Conservation (phyloP, 257 asterid species). For the Salvia hispanica region DNA sequence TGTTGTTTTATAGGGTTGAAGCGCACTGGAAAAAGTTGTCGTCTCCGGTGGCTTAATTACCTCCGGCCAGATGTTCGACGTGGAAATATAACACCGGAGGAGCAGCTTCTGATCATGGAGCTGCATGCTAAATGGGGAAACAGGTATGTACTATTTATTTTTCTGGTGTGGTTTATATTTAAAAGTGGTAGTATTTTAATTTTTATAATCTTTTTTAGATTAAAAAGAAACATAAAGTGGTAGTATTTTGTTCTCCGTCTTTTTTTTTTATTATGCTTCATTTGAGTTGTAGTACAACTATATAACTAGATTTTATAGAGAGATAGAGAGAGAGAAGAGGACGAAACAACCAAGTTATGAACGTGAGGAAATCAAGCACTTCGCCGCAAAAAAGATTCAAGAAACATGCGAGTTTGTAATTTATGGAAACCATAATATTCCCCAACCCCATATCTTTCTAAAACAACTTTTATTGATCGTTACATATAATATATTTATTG, state of each 20-base stretch:
- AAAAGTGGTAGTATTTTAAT: background rate
- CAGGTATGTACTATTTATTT: constrained; percentile 43
- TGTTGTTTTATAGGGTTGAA: constrained; percentile 58
- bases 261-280: constrained; percentile 2
- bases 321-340: constrained; percentile 26
- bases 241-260: constrained; percentile 24
- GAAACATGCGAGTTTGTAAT: constrained; percentile 14
- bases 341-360: constrained; percentile 18
- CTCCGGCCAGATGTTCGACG: constrained; percentile 94
- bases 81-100: constrained; percentile 91
- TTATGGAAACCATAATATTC: background rate
- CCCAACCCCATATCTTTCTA: background rate
- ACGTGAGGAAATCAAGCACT: constrained; percentile 21
- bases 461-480: background rate
- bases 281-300: background rate
- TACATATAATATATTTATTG: no score
- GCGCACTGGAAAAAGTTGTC: constrained; percentile 94
- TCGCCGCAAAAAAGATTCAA: constrained; percentile 4
- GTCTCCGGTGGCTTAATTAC: constrained; percentile 92
- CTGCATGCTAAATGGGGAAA: constrained; percentile 99
- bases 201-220: background rate
- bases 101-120: constrained; percentile 90
- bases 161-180: constrained; percentile 2
- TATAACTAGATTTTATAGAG: constrained; percentile 34
- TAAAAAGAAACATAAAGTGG: background rate